These are phyloP conservation scores for Calonectria naviculata DNA, from an alignment of 2,329 filamentous ascomycete species.

Conservation along the genomic window DNA sequence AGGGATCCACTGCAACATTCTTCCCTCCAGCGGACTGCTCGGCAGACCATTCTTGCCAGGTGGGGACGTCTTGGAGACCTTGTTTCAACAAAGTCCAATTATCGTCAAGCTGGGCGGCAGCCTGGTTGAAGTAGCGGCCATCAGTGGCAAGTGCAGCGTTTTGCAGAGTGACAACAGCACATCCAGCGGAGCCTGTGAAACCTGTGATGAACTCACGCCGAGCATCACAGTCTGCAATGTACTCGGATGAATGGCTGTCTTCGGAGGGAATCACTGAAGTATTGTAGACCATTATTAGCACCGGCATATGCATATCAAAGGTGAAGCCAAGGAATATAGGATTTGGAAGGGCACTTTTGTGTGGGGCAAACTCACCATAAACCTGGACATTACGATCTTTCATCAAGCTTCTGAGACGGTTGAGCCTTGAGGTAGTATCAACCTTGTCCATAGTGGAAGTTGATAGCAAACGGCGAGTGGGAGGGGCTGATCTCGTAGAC, in stretches of 20 bases:
- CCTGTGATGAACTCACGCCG: constrained; percentile 92
- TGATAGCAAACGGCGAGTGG: constrained; percentile 32
- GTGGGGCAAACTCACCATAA: constrained; percentile 75
- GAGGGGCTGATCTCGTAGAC: constrained; percentile 13
- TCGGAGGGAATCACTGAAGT: constrained; percentile 89
- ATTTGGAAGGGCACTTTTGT: background rate
- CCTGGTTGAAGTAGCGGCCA: constrained; percentile 98
- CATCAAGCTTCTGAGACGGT: constrained; percentile 86
- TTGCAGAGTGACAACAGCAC: constrained; percentile 85
- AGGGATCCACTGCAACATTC: constrained; percentile 89
- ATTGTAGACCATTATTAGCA: constrained; percentile 21
- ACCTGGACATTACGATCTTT: constrained; percentile 86
- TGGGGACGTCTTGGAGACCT: constrained; percentile 91
- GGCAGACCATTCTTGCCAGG: constrained; percentile 96
- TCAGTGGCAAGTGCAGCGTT: constrained; percentile 94
- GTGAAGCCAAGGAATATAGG: background rate
- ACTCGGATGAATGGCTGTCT: constrained; percentile 97
- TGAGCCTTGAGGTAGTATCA: constrained; percentile 81
- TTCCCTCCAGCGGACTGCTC: constrained; percentile 90
- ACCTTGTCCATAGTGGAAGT: constrained; percentile 58
- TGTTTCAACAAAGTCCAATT: constrained; percentile 96
- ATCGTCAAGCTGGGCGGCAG: constrained; percentile 85
- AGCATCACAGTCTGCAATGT: constrained; percentile 95
- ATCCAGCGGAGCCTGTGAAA: constrained; percentile 95
- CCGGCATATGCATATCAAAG: background rate